Conservation (phyloP, 2,329 filamentous ascomycete species). For the Cercospora sojina region DNA sequence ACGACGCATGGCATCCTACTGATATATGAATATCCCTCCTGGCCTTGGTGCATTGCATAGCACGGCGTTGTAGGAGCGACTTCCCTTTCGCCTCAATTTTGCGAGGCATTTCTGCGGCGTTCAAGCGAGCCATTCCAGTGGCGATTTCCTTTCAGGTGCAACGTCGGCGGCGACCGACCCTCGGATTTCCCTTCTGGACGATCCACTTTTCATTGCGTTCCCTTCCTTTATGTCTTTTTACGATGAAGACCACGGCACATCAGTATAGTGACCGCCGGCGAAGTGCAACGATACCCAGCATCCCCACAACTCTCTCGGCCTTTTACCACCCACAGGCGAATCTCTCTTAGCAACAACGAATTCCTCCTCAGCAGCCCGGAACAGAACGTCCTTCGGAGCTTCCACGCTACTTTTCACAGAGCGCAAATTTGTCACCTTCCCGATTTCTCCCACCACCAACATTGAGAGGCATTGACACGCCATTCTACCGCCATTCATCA, state of each 20-base stretch:
- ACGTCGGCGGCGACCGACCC: constrained; percentile 25
- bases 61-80: constrained; percentile 20
- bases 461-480: constrained; percentile 24
- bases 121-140: constrained; percentile 29
- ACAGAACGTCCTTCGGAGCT: constrained; percentile 19
- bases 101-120: constrained; percentile 27
- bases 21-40: constrained; percentile 19
- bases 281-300: constrained; percentile 27
- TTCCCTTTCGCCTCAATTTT: constrained; percentile 14
- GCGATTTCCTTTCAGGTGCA: constrained; percentile 22
- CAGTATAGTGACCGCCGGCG: constrained; percentile 19
- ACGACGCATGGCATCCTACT: constrained; percentile 41
- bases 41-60: constrained; percentile 21
- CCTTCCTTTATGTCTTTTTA: constrained; percentile 27
- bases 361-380: constrained; percentile 19
- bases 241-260: constrained; percentile 21
- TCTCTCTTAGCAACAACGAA: constrained; percentile 19
- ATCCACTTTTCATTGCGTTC: constrained; percentile 20
- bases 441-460: constrained; percentile 10
- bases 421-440: constrained; percentile 23
- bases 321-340: constrained; percentile 13
- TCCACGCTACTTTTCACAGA: constrained; percentile 18
- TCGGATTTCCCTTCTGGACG: constrained; percentile 15
- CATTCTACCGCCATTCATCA: constrained; percentile 28
- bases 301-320: constrained; percentile 16